phyloP scores from a whole-genome alignment of 73 alveolate genomes.

The Tetrahymena elliotti region DNA sequence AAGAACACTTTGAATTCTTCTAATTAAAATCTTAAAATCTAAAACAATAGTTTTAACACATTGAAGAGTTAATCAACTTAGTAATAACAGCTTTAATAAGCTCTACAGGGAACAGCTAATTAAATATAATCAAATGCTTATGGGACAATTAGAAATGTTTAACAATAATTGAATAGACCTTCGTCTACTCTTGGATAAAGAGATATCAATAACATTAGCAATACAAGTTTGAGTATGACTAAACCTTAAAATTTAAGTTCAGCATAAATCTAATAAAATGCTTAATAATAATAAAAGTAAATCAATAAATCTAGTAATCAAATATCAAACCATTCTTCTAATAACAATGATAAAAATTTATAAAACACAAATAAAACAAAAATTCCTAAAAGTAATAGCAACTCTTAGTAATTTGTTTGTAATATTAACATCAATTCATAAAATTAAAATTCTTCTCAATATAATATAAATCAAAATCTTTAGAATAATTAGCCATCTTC shows the following conservation, averaged over 20 bases:
- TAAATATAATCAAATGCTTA: background rate
- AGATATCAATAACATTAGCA: background rate
- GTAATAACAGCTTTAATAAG: background rate
- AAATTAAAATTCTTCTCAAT: background rate
- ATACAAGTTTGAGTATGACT: background rate
- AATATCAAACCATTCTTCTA: background rate
- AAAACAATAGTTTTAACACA: background rate
- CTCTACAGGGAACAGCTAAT: background rate
- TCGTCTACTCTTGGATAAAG: background rate
- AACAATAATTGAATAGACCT: background rate
- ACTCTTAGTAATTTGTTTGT: background rate
- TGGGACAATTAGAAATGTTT: background rate
- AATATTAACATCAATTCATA: background rate
- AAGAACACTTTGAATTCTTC: background rate
- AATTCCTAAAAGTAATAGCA: background rate
- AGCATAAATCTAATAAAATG: background rate
- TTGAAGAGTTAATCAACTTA: background rate
- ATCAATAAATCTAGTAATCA: background rate
- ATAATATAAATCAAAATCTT: background rate
- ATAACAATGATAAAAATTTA: background rate
- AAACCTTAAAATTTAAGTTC: background rate
- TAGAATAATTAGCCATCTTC: background rate
- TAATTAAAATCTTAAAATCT: background rate
- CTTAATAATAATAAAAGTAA: background rate
- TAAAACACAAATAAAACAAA: background rate